A percentile compares a stretch with the other conserved stretches of the same genome.
Conservation (phyloP, 2,329 filamentous ascomycete species). For the Penicillium palitans region DNA sequence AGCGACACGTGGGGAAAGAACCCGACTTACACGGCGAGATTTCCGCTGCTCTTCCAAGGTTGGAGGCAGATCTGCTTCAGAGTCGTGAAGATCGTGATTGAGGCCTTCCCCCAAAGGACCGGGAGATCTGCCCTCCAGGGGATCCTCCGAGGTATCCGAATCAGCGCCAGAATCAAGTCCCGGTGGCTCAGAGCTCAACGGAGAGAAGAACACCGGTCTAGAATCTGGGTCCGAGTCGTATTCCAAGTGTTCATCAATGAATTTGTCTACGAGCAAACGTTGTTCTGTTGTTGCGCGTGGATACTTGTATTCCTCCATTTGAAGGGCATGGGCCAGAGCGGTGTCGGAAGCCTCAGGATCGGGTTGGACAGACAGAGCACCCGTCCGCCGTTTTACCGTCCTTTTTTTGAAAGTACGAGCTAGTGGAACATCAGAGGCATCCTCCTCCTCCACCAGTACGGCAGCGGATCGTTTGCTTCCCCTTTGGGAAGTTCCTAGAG, state of each 20-base stretch:
- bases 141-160: conserved; percentile 18
- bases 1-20: neutral
- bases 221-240: neutral
- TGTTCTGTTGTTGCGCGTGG: conserved; percentile 41
- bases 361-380: conserved; percentile 41
- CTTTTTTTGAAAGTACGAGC: conserved; percentile 56
- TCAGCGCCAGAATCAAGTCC: conserved; percentile 2
- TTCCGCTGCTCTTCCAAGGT: conserved; percentile 22
- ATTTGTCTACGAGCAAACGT: conserved; percentile 19
- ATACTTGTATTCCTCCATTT: conserved; percentile 55
- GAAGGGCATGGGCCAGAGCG: conserved; percentile 57
- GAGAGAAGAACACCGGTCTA: neutral
- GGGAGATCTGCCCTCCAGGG: conserved; percentile 11
- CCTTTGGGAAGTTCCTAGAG: conserved; percentile 36
- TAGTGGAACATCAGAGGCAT: conserved; percentile 52
- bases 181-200: neutral
- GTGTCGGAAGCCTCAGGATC: conserved; percentile 46
- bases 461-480: conserved; percentile 47
- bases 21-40: conserved; percentile 23
- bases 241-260: conserved; percentile 20
- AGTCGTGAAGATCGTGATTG: neutral
- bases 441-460: conserved; percentile 36
- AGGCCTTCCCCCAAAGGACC: neutral
- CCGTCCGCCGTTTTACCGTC: conserved; percentile 47
- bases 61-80: conserved; percentile 11